Percentiles rank a stretch among this genome's conserved stretches.
Conservation (phyloP, 129 eudicot species). For the Solidago caesia region DNA sequence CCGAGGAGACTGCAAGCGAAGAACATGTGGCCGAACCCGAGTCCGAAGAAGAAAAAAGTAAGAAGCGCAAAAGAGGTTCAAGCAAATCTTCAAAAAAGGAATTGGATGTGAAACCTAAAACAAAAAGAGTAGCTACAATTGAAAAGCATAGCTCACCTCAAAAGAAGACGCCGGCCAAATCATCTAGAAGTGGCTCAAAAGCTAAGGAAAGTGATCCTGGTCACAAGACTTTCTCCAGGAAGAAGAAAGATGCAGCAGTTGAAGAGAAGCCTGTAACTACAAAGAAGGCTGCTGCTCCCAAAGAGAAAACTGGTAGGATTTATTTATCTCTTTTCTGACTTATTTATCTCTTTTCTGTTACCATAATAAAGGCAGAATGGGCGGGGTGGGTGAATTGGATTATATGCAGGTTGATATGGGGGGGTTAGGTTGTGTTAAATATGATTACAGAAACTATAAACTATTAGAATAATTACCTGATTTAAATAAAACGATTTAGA, state of each 20-base stretch:
- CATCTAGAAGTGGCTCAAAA: slow-evolving; percentile 60
- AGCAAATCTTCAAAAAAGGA: slow-evolving; percentile 52
- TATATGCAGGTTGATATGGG: not conserved
- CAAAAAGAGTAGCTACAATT: slow-evolving; percentile 43
- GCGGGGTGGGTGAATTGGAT: not conserved
- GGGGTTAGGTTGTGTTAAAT: not conserved
- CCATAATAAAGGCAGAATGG: slow-evolving; percentile 12
- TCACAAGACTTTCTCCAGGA: slow-evolving; percentile 66
- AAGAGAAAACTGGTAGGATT: slow-evolving; percentile 64
- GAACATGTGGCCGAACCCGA: slow-evolving; percentile 58
- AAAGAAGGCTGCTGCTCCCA: slow-evolving; percentile 60
- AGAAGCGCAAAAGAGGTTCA: slow-evolving; percentile 45
- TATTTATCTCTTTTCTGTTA: not conserved
- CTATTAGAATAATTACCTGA: not conserved
- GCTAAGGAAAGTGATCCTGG: slow-evolving; percentile 32
- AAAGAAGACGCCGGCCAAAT: slow-evolving; percentile 49
- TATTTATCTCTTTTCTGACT: not conserved
- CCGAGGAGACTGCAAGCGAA: slow-evolving; percentile 59
- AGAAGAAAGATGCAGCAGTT: slow-evolving; percentile 56
- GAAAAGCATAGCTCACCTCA: slow-evolving; percentile 51
- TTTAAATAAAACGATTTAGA: not conserved
- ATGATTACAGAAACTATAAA: not conserved
- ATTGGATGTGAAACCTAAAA: slow-evolving; percentile 46
- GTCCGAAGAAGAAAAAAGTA: slow-evolving; percentile 55
- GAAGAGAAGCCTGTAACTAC: slow-evolving; percentile 64